Evolutionary conservation across 2,329 filamentous ascomycete species (phyloP), one percentile per base, ranked within the genome.

Genomic region (Beauveria brongniartii): DNA sequence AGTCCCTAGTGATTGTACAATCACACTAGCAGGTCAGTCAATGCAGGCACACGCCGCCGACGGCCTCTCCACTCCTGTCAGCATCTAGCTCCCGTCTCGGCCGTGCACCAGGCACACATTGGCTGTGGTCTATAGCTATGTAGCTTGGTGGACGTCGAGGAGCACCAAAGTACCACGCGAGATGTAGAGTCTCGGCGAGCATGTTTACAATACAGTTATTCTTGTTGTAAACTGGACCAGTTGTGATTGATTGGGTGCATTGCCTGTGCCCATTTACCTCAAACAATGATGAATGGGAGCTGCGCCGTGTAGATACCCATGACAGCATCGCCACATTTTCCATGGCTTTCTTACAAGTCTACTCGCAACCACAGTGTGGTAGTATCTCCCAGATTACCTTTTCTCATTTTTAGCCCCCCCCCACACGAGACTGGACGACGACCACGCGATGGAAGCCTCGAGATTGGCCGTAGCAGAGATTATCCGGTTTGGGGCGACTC

Each of bases 41-140:
- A 52, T 59, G 10, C 56, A 52, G 56, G 47, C 56, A 59, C 40
- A 48, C 37, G 47, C 30, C 47, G 28, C 26, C 34, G 34, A 50
- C 34, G 44, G 22, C 46, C 8, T 3, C 40, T 59, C 56, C 56
- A 59, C 55, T 46, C 28, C 28, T 30, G 56, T 52, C 56, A 59
- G 47, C 55, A 26, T 44, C 47, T 52, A 52, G 47, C 34, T 59
- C 56, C 47, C 47, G 47, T 52, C 56, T 37, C 18, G 48, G 22
- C 41, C 20, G n/a, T 6, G 46, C 55, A 46, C 46, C 8, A 26
- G 46, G 46, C 37, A 43, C 55, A 40, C 20, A 20, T 28, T 26
- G 9, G 30, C 30, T 30, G 30, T 30, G 10, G 28, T n/a, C 14
- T 18, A 26, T 48, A 8, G 22, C 28, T 9, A n/a, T n/a, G n/a